Evolutionary conservation across 257 asterid species (phyloP), one percentile per base, ranked within the genome.

Genomic region (Penstemon barbatus): DNA sequence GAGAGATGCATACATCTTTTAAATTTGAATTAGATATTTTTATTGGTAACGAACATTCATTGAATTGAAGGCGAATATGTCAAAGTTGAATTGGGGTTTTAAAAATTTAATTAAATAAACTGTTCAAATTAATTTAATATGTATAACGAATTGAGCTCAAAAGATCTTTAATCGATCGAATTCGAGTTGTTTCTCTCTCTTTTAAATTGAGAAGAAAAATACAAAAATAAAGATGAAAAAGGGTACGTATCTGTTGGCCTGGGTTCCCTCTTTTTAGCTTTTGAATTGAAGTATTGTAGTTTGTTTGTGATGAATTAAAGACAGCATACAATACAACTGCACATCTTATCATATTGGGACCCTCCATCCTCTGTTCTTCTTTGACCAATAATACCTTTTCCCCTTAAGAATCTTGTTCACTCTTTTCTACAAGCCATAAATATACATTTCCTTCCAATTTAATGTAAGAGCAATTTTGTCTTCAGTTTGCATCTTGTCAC

Each of bases 371-470:
- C 18, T 57, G 2, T 25, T 25, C 33, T 25, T 2, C 33, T 60
- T 39, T 60, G 65, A 60, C 65, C 65, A 49, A 60, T 36, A 60
- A 60, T 10, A 13, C 44, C 39, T 60, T 13, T 49, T 49, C 12
- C 37, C 6, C 3, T 37, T 19, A 38, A 38, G 50, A 44, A 60
- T 60, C 13, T 44, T 7, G 39, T 33, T 60, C 11, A 15, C 50
- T 60, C 65, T 44, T 59, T 49, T 60, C 33, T 2, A 25, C 33
- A 25, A 25, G 2, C 33, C 33, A 25, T 25, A 15, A 15, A 15
- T 15, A 25, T 25, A 25, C 33, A 25, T 25, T 25, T 25, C 33
- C 33, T 25, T 25, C 33, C 33, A 25, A 25, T 25, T 25, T 25
- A 25, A 25, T 25, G 33, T 25, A 25, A 25, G 33, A 25, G 33